Percentiles rank a stretch among this genome's conserved stretches.
These are phyloP conservation scores for Penicillium bovifimosum DNA, from an alignment of 495 filamentous ascomycete genomes.

Conservation along the genomic window DNA sequence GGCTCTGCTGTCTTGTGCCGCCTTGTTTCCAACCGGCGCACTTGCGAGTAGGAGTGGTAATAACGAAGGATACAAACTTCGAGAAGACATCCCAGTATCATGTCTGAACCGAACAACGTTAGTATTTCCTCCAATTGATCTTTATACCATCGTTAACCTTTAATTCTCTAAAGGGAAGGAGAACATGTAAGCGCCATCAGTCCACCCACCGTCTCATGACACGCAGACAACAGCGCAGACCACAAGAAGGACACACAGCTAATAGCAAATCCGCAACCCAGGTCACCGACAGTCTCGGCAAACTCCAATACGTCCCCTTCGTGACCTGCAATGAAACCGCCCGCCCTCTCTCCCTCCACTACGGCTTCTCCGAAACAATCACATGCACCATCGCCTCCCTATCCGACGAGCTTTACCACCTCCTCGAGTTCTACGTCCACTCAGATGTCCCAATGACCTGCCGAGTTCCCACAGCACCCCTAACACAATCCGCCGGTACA, in stretches of 20 bases:
- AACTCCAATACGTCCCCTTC: slow-evolving; percentile 93
- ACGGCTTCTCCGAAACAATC: slow-evolving; percentile 69
- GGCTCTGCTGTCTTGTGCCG: slow-evolving; percentile 15
- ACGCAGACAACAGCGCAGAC: neutral
- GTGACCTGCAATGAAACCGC: slow-evolving; percentile 86
- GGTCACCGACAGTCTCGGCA: slow-evolving; percentile 71
- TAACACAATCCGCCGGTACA: slow-evolving; percentile 17
- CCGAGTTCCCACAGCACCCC: slow-evolving; percentile 76
- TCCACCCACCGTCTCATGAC: neutral
- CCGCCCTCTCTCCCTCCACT: slow-evolving; percentile 73
- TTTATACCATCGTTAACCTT: slow-evolving; percentile 14
- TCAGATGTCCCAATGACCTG: slow-evolving; percentile 91
- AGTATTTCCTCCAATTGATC: slow-evolving; percentile 18
- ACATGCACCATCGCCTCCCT: slow-evolving; percentile 89
- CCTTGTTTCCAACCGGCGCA: slow-evolving; percentile 20
- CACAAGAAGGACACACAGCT: slow-evolving; percentile 2
- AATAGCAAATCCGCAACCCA: slow-evolving; percentile 34
- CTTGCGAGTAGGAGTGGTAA: slow-evolving; percentile 24
- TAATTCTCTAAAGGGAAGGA: slow-evolving; percentile 29
- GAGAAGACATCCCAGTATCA: slow-evolving; percentile 54
- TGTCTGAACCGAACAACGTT: slow-evolving; percentile 66
- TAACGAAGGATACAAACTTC: slow-evolving; percentile 47
- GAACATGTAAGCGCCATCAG: slow-evolving; percentile 51
- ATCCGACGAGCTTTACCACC: slow-evolving; percentile 87
- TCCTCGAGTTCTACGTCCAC: slow-evolving; percentile 98